Evolutionary conservation across 2,329 filamentous ascomycete genomes (phyloP).

Genomic region (Pseudogymnoascus sp.): DNA sequence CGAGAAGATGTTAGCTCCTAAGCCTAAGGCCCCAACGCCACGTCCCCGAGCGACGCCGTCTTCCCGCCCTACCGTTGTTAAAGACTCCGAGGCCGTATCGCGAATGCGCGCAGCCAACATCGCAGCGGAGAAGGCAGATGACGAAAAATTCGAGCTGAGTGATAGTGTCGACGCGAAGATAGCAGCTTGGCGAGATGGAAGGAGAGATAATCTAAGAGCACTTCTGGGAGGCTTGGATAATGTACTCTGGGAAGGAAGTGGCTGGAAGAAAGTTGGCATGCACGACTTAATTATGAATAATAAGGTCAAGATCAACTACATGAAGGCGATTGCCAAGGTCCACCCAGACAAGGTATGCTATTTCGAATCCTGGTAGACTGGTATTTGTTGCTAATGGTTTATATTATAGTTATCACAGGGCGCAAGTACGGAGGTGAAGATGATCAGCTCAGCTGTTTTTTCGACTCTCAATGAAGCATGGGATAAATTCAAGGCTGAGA

Average conservation of each 20-base stretch:
- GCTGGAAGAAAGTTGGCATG: constrained; percentile 96
- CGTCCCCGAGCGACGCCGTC: constrained; percentile 39
- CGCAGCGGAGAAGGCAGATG: constrained; percentile 77
- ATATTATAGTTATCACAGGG: constrained; percentile 51
- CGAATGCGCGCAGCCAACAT: constrained; percentile 76
- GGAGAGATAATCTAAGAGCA: constrained; percentile 85
- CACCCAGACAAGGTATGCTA: constrained; percentile 91
- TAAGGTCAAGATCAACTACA: constrained; percentile 95
- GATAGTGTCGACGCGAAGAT: constrained; percentile 80
- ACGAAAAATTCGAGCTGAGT: constrained; percentile 83
- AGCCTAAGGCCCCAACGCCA: constrained; percentile 42
- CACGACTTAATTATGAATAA: constrained; percentile 86
- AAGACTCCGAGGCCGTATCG: constrained; percentile 68
- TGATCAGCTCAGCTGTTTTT: constrained; percentile 61
- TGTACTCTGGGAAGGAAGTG: constrained; percentile 84
- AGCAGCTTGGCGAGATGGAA: constrained; percentile 77
- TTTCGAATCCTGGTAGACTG: constrained; percentile 11
- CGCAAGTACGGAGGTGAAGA: constrained; percentile 56
- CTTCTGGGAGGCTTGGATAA: constrained; percentile 78
- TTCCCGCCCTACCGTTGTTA: constrained; percentile 33
- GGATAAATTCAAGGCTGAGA: constrained; percentile 66
- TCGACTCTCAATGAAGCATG: constrained; percentile 64
- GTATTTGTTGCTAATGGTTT: constrained; percentile 6
- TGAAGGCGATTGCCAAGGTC: constrained; percentile 98
- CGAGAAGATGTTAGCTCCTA: constrained; percentile 74